A percentile compares a stretch with the other conserved stretches of the same genome.
phyloP scores from a whole-genome alignment of 805 yeast species.

The Saccharomycodes ludwigii region DNA sequence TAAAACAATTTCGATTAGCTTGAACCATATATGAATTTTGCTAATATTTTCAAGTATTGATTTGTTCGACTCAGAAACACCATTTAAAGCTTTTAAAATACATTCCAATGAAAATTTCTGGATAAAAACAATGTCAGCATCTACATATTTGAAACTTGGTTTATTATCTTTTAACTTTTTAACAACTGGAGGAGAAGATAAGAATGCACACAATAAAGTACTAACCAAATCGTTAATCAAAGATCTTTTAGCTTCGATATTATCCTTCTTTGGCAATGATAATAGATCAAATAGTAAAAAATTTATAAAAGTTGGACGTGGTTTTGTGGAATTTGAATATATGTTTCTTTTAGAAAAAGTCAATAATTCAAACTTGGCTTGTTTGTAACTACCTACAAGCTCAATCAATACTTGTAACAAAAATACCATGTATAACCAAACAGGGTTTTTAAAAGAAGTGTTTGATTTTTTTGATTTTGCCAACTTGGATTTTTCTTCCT shows the following conservation, averaged over 20 bases:
- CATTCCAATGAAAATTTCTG: constrained; percentile 65
- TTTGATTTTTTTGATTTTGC: constrained; percentile 22
- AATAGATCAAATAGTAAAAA: constrained; percentile 65
- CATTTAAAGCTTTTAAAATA: constrained; percentile 48
- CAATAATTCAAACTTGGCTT: constrained; percentile 69
- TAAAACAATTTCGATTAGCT: constrained; percentile 17
- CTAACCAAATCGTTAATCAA: too few species aligned
- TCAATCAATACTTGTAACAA: constrained; percentile 59
- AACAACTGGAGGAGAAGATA: constrained; percentile 45
- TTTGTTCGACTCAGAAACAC: constrained; percentile 24
- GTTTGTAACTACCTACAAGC: constrained; percentile 63
- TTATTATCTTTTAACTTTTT: constrained; percentile 30
- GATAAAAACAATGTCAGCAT: constrained; percentile 59
- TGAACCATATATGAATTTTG: constrained; percentile 21
- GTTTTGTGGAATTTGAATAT: constrained; percentile 36
- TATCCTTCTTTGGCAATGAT: constrained; percentile 29
- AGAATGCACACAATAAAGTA: too few species aligned
- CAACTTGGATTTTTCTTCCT: constrained; percentile 20
- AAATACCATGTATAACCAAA: constrained; percentile 56
- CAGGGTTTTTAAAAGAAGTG: constrained; percentile 37
- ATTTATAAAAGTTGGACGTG: constrained; percentile 67
- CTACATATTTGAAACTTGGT: constrained; percentile 39
- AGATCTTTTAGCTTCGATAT: constrained; percentile 29
- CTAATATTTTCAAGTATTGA: constrained; percentile 15
- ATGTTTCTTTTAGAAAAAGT: constrained; percentile 54